These are phyloP conservation scores for Pseudonitzschia pungens DNA, from an alignment of 108 stramenopile genomes.

Conservation along the genomic window DNA sequence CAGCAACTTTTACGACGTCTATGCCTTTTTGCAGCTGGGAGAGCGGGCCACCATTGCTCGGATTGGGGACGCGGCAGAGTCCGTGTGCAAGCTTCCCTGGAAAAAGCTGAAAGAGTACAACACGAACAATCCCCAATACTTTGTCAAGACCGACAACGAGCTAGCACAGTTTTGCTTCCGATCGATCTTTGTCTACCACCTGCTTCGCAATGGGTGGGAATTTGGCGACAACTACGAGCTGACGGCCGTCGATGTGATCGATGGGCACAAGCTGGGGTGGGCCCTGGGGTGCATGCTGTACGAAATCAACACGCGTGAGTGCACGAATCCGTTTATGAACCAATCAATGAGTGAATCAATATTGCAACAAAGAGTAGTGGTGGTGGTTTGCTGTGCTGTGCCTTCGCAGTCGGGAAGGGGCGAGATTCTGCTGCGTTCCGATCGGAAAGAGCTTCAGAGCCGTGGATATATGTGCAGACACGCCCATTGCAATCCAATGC, in stretches of 20 bases:
- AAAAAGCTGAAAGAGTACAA: conserved; percentile 58
- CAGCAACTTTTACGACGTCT: conserved; percentile 64
- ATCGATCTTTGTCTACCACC: conserved; percentile 63
- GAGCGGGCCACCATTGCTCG: conserved; percentile 42
- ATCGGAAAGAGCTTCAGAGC: too few species aligned
- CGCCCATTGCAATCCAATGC: too few species aligned
- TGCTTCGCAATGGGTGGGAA: conserved; percentile 77
- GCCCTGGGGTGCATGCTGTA: conserved; percentile 86
- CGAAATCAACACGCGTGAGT: conserved; percentile 80
- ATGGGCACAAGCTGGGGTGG: conserved; percentile 86
- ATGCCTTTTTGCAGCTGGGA: conserved; percentile 58
- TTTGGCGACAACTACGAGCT: conserved; percentile 59
- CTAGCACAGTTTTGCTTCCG: conserved; percentile 77
- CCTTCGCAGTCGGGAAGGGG: too few species aligned
- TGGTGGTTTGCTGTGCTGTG: not conserved
- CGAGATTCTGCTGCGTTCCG: too few species aligned
- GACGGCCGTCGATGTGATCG: conserved; percentile 69
- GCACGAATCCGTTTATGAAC: not conserved
- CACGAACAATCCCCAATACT: not conserved
- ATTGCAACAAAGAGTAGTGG: not conserved
- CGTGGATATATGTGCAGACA: too few species aligned
- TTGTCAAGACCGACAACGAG: conserved; percentile 34
- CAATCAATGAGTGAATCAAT: not conserved
- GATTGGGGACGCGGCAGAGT: conserved; percentile 41
- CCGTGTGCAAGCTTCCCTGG: conserved; percentile 62